Conservation (phyloP, 495 filamentous ascomycete genomes). For the Physcia stellaris region DNA sequence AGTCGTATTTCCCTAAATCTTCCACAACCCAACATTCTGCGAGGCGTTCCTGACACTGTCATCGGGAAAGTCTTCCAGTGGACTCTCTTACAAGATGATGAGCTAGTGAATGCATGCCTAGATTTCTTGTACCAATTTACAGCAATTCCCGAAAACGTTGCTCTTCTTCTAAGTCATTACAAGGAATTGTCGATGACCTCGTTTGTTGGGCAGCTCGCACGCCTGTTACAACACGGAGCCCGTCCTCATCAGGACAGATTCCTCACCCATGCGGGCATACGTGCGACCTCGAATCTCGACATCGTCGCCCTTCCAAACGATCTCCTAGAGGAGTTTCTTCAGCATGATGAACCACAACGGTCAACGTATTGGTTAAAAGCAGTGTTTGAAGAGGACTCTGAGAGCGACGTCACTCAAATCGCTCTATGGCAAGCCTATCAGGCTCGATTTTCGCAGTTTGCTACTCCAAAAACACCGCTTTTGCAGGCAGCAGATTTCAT, state of each 20-base stretch:
- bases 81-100: slow-evolving; percentile 81
- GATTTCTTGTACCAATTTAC: slow-evolving; percentile 97
- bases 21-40: slow-evolving; percentile 49
- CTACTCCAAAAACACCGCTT: slow-evolving; percentile 38
- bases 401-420: slow-evolving; percentile 87
- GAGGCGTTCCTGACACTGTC: slow-evolving; percentile 48
- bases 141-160: slow-evolving; percentile 71
- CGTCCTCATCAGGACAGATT: slow-evolving; percentile 26
- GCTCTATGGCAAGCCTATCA: slow-evolving; percentile 96
- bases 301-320: slow-evolving; percentile 65
- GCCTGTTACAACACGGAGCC: slow-evolving; percentile 58
- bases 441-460: slow-evolving; percentile 49
- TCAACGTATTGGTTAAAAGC: slow-evolving; percentile 65
- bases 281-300: slow-evolving; percentile 37
- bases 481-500: slow-evolving; percentile 92
- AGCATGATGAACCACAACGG: slow-evolving; percentile 69
- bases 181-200: slow-evolving; percentile 45
- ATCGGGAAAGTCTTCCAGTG: slow-evolving; percentile 63
- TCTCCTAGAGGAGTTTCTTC: slow-evolving; percentile 61
- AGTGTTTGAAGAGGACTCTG: slow-evolving; percentile 67
- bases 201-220: slow-evolving; percentile 60
- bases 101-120: slow-evolving; percentile 69
- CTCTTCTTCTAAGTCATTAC: slow-evolving; percentile 43
- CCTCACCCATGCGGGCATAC: slow-evolving; percentile 31
- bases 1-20: slow-evolving; percentile 79